phyloP scores from a whole-genome alignment of 306 rosid genomes.

The Cucumis cinereus region DNA sequence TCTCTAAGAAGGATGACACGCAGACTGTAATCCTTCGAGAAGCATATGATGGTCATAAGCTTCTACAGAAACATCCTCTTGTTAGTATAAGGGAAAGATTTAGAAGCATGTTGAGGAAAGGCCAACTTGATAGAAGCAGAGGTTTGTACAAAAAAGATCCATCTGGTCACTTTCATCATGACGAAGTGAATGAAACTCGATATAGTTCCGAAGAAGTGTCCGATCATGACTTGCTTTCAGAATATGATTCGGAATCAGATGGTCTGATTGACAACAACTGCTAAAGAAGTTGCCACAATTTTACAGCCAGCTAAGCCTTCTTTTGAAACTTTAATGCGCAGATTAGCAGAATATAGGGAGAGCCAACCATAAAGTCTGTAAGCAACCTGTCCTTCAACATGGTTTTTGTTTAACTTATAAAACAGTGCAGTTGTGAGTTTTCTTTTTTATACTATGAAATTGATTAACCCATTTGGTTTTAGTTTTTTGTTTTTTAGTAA shows the following conservation, averaged over 20 bases:
- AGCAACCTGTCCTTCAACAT: background rate
- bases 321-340: background rate
- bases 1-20: slow-evolving; percentile 59
- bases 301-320: background rate
- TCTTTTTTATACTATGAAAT: background rate
- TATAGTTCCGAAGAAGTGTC: slow-evolving; percentile 22
- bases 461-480: background rate
- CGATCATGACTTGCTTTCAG: slow-evolving; percentile 11
- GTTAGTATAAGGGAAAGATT: slow-evolving; percentile 52
- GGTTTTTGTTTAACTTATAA: background rate
- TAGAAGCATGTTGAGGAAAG: slow-evolving; percentile 34
- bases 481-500: too few relatives aligned
- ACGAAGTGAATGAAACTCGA: slow-evolving; percentile 1
- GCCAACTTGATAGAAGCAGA: slow-evolving; percentile 52
- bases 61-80: slow-evolving; percentile 47
- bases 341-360: background rate
- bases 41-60: slow-evolving; percentile 45
- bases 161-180: slow-evolving; percentile 1
- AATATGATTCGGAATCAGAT: slow-evolving; percentile 30
- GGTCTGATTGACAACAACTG: slow-evolving; percentile 1
- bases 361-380: background rate
- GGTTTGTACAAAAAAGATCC: slow-evolving; percentile 38
- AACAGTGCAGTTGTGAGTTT: background rate
- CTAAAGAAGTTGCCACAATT: background rate
- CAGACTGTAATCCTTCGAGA: slow-evolving; percentile 75